Percentiles rank a stretch among this genome's conserved stretches.
phyloP scores from a whole-genome alignment of 2,329 filamentous ascomycete genomes.

The Fusarium sp. region DNA sequence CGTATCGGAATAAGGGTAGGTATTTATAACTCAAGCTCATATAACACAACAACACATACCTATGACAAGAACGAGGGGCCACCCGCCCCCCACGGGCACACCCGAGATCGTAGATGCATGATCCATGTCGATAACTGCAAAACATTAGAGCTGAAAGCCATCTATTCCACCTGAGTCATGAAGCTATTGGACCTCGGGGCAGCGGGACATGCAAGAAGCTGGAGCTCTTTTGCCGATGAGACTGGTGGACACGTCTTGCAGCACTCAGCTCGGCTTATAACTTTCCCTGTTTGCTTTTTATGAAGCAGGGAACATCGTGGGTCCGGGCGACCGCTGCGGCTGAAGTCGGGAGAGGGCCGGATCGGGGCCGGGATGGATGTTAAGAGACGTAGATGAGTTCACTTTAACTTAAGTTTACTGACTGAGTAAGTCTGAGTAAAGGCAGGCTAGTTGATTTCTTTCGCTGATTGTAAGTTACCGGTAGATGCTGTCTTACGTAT shows the following conservation, averaged over 20 bases:
- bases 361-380: conserved; percentile 20
- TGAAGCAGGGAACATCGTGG: conserved; percentile 10
- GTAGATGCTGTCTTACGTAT: neutral
- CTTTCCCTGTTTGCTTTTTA: conserved; percentile 28
- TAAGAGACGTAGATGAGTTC: neutral
- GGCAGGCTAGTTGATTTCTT: neutral
- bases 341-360: conserved; percentile 38
- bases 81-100: conserved; percentile 24
- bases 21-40: conserved; percentile 34
- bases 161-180: conserved; percentile 24
- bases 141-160: conserved; percentile 32
- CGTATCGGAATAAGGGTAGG: neutral
- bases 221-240: conserved; percentile 5
- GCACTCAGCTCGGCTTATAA: neutral
- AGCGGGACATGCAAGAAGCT: conserved; percentile 18
- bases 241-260: conserved; percentile 7
- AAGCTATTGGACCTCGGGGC: conserved; percentile 17
- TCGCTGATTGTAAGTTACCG: neutral
- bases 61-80: conserved; percentile 7
- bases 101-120: conserved; percentile 35
- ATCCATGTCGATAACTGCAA: conserved; percentile 40
- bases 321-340: conserved; percentile 19
- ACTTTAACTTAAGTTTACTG: neutral
- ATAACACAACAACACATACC: neutral
- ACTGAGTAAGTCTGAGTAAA: neutral